Percentiles rank a stretch among this genome's conserved stretches.
These are phyloP conservation scores for Citrullus mucosospermus DNA, from an alignment of 306 rosid species.

Conservation along the genomic window DNA sequence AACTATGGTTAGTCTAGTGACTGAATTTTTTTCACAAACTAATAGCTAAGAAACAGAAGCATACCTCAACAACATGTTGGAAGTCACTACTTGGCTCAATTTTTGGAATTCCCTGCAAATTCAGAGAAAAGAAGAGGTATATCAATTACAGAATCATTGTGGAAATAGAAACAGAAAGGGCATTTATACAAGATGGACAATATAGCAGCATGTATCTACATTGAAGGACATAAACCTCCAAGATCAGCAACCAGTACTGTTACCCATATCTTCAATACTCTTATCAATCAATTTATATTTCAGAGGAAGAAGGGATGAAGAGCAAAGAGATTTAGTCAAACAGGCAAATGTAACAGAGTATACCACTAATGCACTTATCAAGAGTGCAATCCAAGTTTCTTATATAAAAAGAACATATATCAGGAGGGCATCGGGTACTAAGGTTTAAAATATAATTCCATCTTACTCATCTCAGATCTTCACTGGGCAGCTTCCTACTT, in stretches of 20 bases:
- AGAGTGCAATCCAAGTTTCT: neutral
- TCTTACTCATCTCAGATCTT: neutral
- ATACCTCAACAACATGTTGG: conserved; percentile 77
- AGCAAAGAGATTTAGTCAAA: neutral
- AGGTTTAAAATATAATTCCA: neutral
- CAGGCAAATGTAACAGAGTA: neutral
- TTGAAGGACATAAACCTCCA: neutral
- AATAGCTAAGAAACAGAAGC: neutral
- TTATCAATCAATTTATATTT: neutral
- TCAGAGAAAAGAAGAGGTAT: conserved; percentile 5
- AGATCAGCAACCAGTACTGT: neutral
- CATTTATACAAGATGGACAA: neutral
- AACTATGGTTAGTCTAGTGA: neutral
- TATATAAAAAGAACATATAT: too few relatives aligned
- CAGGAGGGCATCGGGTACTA: neutral
- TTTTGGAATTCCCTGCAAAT: conserved; percentile 67
- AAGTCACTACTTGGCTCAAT: conserved; percentile 70
- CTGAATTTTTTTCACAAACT: neutral
- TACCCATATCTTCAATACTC: neutral
- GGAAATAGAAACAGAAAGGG: neutral
- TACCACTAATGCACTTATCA: neutral
- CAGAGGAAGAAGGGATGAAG: neutral
- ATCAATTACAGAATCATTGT: neutral
- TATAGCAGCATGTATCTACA: neutral
- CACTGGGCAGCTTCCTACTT: neutral